Evolutionary conservation across 345 rosid species (phyloP).

Genomic region (Anastatica hierochuntica): DNA sequence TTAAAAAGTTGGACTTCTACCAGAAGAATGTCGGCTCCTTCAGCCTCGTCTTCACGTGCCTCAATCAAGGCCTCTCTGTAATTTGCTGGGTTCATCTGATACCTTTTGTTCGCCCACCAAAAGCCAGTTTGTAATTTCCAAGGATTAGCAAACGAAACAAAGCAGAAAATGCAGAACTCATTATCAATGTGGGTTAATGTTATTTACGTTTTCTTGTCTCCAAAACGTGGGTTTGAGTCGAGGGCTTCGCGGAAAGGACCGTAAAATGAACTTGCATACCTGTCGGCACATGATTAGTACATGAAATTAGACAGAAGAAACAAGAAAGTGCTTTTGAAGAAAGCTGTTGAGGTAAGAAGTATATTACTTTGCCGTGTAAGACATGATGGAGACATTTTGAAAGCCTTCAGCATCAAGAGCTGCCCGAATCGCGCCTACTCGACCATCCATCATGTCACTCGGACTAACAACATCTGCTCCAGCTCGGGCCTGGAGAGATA

Average conservation of each 20-base stretch:
- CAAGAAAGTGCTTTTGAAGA: no score
- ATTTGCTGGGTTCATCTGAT: conserved; percentile 97
- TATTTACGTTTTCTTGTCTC: conserved; percentile 87
- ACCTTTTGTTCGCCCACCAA: conserved; percentile 38
- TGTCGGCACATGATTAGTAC: conserved; percentile 13
- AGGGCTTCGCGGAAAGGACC: conserved; percentile 93
- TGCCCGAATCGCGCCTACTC: conserved; percentile 71
- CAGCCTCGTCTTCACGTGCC: conserved; percentile 75
- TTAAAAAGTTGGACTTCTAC: no score
- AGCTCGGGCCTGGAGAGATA: conserved; percentile 56
- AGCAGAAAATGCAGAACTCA: background rate
- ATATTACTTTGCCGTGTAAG: conserved; percentile 78
- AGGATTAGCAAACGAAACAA: no score
- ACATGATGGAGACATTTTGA: conserved; percentile 89
- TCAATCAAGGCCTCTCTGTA: conserved; percentile 87
- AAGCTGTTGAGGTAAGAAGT: background rate
- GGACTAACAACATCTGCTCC: conserved; percentile 98
- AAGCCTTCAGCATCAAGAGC: conserved; percentile 91
- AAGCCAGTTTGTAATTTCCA: no score
- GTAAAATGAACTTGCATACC: conserved; percentile 88
- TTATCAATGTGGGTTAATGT: no score
- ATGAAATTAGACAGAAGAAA: background rate
- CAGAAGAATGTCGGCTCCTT: conserved; percentile 97
- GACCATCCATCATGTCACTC: conserved; percentile 99
- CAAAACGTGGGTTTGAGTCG: conserved; percentile 91